Evolutionary conservation across 2,329 filamentous ascomycete genomes (phyloP), one percentile per base, ranked within the genome.

Genomic region (Fusarium mangiferae): DNA sequence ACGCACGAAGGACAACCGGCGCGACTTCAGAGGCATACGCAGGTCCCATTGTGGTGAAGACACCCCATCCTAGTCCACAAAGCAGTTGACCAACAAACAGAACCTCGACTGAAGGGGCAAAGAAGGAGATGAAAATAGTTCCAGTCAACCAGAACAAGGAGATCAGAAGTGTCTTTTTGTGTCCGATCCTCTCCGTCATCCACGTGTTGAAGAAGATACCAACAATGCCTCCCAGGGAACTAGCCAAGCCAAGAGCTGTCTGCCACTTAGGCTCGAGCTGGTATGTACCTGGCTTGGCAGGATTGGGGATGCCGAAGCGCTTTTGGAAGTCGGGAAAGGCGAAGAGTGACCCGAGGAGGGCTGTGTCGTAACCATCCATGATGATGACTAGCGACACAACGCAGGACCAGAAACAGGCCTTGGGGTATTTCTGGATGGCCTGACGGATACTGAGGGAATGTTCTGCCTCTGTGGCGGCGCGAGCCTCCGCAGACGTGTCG

Each of bases 81-180:
- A 89, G 77, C 54, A 88, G 78, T 65, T 87, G 81, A 10, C 85
- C 85, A 11, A 84, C 81, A 3, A 87, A 77, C 12, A 87, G 79
- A 4, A 84, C 81, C 9, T 81, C 74, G 7, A 85, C 77, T 9
- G 79, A 81, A 6, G 79, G 74, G 7, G 80, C 78, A 41, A 80
- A 81, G 70, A 81, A 81, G 9, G 77, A 75, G 22, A 81, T 76
- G 33, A 81, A 80, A 33, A 81, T 77, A 45, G 81, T 73, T 13
- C 69, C 75, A 0, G 73, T 68, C 12, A 57, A 7, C 81, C 68
- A 54, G 88, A 67, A 10, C 86, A 87, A 17, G 74, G 82, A 38
- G 90, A 86, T 70, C 24, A 55, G 22, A 30, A 91, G 85, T 9
- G 87, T 90, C 76, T 85, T 87, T 20, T 87, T 67, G 38, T 74